phyloP scores from a whole-genome alignment of 495 filamentous ascomycete genomes.

The Penicillium pulvis region DNA sequence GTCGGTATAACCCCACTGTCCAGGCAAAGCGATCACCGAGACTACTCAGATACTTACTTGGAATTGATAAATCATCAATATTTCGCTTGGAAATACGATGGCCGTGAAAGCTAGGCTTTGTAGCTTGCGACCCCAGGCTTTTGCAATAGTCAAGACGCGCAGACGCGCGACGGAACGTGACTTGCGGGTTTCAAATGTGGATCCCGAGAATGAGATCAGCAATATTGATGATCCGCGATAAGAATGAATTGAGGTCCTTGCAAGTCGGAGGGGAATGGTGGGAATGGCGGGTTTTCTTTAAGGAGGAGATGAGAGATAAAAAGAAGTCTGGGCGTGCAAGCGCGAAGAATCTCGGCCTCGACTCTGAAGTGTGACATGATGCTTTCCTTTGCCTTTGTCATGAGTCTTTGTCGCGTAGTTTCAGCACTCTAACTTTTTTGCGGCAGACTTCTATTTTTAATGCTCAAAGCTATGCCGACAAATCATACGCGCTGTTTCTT shows the following conservation, averaged over 20 bases:
- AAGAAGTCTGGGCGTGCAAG: background rate
- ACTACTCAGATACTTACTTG: background rate
- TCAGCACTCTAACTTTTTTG: background rate
- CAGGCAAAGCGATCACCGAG: background rate
- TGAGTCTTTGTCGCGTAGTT: background rate
- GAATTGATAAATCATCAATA: background rate
- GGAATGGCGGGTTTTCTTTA: background rate
- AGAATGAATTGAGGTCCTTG: background rate
- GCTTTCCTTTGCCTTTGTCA: background rate
- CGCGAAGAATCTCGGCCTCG: background rate
- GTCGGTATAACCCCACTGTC: background rate
- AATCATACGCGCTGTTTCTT: background rate
- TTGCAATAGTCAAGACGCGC: conserved; percentile 26
- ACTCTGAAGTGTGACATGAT: background rate
- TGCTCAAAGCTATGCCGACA: background rate
- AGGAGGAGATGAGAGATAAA: background rate
- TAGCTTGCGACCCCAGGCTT: conserved; percentile 24
- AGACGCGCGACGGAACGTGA: conserved; percentile 36
- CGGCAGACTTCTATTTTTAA: conserved; percentile 4
- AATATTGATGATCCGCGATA: background rate
- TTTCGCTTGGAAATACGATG: background rate
- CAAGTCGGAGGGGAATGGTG: background rate
- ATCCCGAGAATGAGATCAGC: conserved; percentile 12
- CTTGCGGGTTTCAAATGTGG: conserved; percentile 12
- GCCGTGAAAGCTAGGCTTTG: conserved; percentile 7